These are phyloP conservation scores for Sugiyamaella xylanicola DNA, from an alignment of 1,139 yeast genomes.

Conservation along the genomic window DNA sequence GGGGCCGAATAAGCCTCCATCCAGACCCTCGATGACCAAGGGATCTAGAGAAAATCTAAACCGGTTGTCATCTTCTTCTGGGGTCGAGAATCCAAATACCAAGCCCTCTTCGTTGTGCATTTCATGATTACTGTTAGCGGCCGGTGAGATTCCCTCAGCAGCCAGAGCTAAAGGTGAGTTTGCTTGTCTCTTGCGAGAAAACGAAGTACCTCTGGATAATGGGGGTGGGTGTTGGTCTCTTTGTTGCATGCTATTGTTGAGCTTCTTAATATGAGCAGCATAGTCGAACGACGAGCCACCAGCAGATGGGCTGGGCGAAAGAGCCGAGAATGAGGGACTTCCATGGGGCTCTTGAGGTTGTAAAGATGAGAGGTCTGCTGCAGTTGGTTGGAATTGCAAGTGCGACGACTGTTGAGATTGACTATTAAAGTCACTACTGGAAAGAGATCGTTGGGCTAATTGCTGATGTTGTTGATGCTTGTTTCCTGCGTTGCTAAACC, in stretches of 20 bases:
- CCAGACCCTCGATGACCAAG: slow-evolving; percentile 41
- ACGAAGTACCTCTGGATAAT: slow-evolving; percentile 1
- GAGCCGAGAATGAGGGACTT: slow-evolving; percentile 6
- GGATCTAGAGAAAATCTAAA: slow-evolving; percentile 41
- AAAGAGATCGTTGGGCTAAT: neutral
- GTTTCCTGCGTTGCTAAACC: too few relatives aligned
- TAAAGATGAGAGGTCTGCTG: slow-evolving; percentile 10
- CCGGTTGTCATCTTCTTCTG: slow-evolving; percentile 30
- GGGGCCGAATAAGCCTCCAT: slow-evolving; percentile 30
- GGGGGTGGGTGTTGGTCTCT: slow-evolving; percentile 7
- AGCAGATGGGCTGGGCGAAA: neutral
- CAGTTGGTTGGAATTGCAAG: slow-evolving; percentile 6
- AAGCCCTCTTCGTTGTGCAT: slow-evolving; percentile 17
- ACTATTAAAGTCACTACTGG: neutral
- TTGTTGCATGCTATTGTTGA: slow-evolving; percentile 43
- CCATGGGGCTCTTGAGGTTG: slow-evolving; percentile 12
- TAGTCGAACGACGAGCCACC: slow-evolving; percentile 51
- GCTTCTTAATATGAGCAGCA: slow-evolving; percentile 63
- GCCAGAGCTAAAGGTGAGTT: slow-evolving; percentile 23
- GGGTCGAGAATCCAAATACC: slow-evolving; percentile 22
- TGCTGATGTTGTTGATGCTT: slow-evolving; percentile 12
- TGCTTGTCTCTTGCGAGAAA: slow-evolving; percentile 18
- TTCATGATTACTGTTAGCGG: slow-evolving; percentile 11
- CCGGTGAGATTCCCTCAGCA: slow-evolving; percentile 24
- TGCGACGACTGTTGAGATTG: neutral